Percentiles rank a stretch among this genome's conserved stretches.
Conservation (phyloP, 2,329 filamentous ascomycete species). For the Dothideomycetidae sp. region DNA sequence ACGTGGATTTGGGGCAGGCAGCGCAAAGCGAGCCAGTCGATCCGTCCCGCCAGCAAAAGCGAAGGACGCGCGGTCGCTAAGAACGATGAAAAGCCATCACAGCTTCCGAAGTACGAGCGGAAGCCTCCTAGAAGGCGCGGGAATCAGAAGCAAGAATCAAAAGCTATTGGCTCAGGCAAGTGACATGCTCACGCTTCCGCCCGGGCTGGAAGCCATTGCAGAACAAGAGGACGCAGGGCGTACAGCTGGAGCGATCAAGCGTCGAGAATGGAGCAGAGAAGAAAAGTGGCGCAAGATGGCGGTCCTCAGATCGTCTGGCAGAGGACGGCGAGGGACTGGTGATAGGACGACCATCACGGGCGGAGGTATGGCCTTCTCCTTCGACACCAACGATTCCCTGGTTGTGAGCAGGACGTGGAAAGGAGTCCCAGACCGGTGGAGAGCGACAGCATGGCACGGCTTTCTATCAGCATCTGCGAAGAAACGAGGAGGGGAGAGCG, state of each 20-base stretch:
- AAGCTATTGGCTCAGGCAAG: slow-evolving; percentile 44
- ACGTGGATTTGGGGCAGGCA: slow-evolving; percentile 33
- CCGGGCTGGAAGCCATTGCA: slow-evolving; percentile 33
- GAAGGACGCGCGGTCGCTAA: slow-evolving; percentile 5
- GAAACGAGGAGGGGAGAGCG: slow-evolving; percentile 47
- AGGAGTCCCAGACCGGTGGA: slow-evolving; percentile 92
- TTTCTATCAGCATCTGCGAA: slow-evolving; percentile 70
- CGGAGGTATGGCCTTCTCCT: slow-evolving; percentile 56
- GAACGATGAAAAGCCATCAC: slow-evolving; percentile 4
- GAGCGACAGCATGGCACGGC: slow-evolving; percentile 83
- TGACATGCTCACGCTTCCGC: slow-evolving; percentile 50
- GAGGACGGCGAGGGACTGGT: slow-evolving; percentile 24
- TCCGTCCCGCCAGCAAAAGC: slow-evolving; percentile 17
- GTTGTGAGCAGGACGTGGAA: slow-evolving; percentile 91
- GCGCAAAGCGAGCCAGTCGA: slow-evolving; percentile 29
- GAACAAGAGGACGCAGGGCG: slow-evolving; percentile 34
- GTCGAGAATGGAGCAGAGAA: slow-evolving; percentile 47
- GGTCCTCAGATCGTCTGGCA: slow-evolving; percentile 23
- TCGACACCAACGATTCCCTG: slow-evolving; percentile 64
- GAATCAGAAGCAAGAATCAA: slow-evolving; percentile 38
- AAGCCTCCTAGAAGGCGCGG: slow-evolving; percentile 6
- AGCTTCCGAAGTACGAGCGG: slow-evolving; percentile 1
- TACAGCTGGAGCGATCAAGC: slow-evolving; percentile 35
- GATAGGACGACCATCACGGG: slow-evolving; percentile 16
- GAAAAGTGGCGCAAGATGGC: slow-evolving; percentile 59